Conservation (phyloP, 208 protist species). For the Leishmania lainsoni region DNA sequence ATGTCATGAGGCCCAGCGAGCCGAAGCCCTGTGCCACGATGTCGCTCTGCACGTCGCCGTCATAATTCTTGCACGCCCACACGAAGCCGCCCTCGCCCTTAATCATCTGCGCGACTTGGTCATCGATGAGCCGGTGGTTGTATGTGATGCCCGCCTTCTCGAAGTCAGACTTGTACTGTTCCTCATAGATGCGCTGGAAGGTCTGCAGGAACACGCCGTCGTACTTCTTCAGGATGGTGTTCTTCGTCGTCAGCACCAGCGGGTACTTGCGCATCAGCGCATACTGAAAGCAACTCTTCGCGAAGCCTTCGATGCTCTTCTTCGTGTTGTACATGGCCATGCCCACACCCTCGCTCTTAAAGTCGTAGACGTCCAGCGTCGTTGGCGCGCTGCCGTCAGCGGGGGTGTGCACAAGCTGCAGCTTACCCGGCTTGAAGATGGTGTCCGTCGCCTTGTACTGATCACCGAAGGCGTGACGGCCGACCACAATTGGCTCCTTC, state of each 20-base stretch:
- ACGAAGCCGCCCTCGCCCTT: conserved; percentile 95
- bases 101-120: conserved; percentile 97
- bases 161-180: conserved; percentile 87
- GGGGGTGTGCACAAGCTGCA: conserved; percentile 94
- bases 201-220: conserved; percentile 97
- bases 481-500: conserved; percentile 96
- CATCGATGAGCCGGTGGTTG: conserved; percentile 97
- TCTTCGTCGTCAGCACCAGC: conserved; percentile 97
- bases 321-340: conserved; percentile 98
- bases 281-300: conserved; percentile 94
- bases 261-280: conserved; percentile 91
- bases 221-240: conserved; percentile 98
- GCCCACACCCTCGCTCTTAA: conserved; percentile 80
- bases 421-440: conserved; percentile 83
- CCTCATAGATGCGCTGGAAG: conserved; percentile 95
- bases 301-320: conserved; percentile 96
- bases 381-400: conserved; percentile 65
- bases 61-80: conserved; percentile 99
- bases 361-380: conserved; percentile 91
- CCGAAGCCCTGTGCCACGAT: conserved; percentile 97
- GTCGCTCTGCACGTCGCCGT: conserved; percentile 98
- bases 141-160: conserved; percentile 91
- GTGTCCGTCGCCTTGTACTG: conserved; percentile 97
- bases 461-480: conserved; percentile 96
- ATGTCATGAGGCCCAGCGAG: conserved; percentile 98